phyloP scores from a whole-genome alignment of 768 basidiomycete species.

The Lepiota brunneoincarnata region DNA sequence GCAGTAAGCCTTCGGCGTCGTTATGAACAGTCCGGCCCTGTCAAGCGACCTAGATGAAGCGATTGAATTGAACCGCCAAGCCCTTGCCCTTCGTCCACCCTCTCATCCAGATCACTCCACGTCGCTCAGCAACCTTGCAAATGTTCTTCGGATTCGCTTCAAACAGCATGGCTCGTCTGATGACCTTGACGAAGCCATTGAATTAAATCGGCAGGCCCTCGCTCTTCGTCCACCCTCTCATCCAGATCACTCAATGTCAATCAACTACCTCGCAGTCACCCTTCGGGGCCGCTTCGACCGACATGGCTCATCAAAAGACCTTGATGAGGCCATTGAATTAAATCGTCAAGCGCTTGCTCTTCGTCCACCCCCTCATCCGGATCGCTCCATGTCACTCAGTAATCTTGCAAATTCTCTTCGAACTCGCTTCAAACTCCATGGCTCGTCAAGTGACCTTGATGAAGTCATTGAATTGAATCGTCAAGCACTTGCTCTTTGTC shows the following conservation, averaged over 20 bases:
- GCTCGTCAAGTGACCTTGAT: neutral
- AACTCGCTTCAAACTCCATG: neutral
- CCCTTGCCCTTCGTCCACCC: conserved; percentile 10
- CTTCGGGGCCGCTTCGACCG: no score
- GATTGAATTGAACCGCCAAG: conserved; percentile 11
- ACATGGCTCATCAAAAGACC: neutral
- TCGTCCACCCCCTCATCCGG: neutral
- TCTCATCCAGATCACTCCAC: conserved; percentile 4
- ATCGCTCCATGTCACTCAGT: neutral
- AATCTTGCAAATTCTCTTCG: neutral
- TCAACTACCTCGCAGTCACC: neutral
- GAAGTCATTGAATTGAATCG: neutral
- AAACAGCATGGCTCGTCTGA: neutral
- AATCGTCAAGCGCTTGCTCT: neutral
- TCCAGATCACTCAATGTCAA: conserved; percentile 10
- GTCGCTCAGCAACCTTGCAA: conserved; percentile 12
- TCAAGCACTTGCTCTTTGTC: conserved; percentile 12
- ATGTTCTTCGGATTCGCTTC: conserved; percentile 14
- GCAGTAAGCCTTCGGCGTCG: neutral
- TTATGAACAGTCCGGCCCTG: neutral
- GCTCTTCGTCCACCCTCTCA: conserved; percentile 12
- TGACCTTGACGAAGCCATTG: conserved; percentile 13
- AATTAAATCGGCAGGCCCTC: conserved; percentile 13
- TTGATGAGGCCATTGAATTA: neutral
- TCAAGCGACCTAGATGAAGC: conserved; percentile 12